Evolutionary conservation across 164 flowering plant genomes (phyloP).

Genomic region (Echeveria elegans): DNA sequence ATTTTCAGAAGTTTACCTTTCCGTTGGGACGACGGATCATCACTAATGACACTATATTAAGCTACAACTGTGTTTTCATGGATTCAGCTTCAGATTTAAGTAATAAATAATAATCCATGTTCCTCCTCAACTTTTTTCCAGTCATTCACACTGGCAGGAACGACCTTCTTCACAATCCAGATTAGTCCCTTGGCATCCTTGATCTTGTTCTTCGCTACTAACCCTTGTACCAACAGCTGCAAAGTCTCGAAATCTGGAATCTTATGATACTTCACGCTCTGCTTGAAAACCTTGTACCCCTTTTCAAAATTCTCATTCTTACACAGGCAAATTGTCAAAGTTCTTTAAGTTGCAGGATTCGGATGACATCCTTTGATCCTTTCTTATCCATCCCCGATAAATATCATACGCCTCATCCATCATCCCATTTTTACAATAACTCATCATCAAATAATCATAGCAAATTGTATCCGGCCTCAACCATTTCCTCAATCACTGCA

Average conservation of each 20-base stretch:
- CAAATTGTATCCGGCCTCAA: constrained; percentile 38
- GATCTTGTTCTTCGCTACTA: constrained; percentile 37
- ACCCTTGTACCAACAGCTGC: constrained; percentile 53
- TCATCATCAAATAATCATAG: constrained; percentile 52
- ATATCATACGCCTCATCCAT: constrained; percentile 64
- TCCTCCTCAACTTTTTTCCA: constrained; percentile 60
- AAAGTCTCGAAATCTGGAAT: constrained; percentile 52
- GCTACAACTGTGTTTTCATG: background rate
- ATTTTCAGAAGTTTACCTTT: too few relatives aligned
- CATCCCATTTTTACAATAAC: constrained; percentile 47
- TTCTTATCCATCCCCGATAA: constrained; percentile 33
- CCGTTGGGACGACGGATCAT: too few relatives aligned
- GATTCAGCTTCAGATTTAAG: constrained; percentile 1
- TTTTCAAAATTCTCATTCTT: constrained; percentile 30
- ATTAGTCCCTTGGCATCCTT: constrained; percentile 49
- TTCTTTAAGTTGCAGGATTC: constrained; percentile 68
- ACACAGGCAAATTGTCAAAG: constrained; percentile 36
- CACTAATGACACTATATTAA: background rate
- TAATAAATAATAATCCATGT: constrained; percentile 46
- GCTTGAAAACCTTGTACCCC: constrained; percentile 49
- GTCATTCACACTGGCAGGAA: constrained; percentile 41
- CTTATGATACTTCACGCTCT: constrained; percentile 45
- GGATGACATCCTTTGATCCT: constrained; percentile 50
- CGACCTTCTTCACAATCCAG: constrained; percentile 48
- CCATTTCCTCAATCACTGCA: constrained; percentile 64